These are phyloP conservation scores for Penicillium cinerascens DNA, from an alignment of 495 filamentous ascomycete species.

Conservation along the genomic window DNA sequence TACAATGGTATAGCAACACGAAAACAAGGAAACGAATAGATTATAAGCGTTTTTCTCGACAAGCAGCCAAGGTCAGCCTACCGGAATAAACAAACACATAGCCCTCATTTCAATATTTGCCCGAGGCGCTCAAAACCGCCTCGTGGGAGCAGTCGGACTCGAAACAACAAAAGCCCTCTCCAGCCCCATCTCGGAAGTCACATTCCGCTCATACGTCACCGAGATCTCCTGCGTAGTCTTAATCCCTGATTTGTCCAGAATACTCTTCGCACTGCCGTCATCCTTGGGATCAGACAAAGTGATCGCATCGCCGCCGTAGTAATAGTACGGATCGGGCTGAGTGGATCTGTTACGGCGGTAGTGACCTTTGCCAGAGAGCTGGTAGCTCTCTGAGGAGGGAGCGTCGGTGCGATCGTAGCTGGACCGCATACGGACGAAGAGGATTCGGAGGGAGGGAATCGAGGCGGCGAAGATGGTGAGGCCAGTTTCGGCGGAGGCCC, in stretches of 20 bases:
- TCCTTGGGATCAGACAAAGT: not conserved
- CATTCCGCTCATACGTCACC: not conserved
- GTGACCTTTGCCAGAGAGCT: not conserved
- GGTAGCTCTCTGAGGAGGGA: constrained; percentile 1
- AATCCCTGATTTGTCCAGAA: not conserved
- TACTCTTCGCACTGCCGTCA: not conserved
- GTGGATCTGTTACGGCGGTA: not conserved
- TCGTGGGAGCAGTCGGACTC: not conserved
- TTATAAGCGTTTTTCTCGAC: no score
- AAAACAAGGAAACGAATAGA: no score
- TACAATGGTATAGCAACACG: no score
- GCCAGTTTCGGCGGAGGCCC: constrained; percentile 24
- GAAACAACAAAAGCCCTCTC: not conserved
- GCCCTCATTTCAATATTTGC: no score
- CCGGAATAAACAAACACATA: no score
- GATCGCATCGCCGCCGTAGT: not conserved
- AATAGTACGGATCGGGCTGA: not conserved
- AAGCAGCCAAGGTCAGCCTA: no score
- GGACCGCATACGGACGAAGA: constrained; percentile 14
- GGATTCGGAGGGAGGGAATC: constrained; percentile 14
- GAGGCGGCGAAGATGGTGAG: constrained; percentile 24
- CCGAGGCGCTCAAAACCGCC: not conserved
- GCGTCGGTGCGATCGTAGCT: constrained; percentile 8
- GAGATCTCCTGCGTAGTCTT: not conserved
- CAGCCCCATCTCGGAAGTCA: not conserved